Base-by-base conservation (phyloP, 495 filamentous ascomycete species). In the Neurospora tetrasperma region DNA sequence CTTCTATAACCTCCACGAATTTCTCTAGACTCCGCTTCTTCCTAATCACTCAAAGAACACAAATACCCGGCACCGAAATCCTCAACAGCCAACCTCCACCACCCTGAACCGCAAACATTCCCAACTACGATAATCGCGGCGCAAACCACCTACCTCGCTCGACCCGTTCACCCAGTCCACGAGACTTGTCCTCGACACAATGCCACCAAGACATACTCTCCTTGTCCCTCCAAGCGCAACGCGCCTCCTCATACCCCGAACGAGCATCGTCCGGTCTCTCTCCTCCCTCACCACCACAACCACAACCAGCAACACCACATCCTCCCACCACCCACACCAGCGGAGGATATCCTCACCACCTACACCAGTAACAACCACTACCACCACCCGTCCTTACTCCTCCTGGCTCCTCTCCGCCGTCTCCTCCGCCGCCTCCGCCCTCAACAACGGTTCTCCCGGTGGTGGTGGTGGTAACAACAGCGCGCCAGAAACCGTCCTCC, bases 401-500 rank as follows among this genome's bases (percentile, higher is more conserved):
- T 66, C 54, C 54, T 66, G 54, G 54, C 27, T 66, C 27, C 14
- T 66, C 54, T 66, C 54, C 27, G 54, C 54, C 54, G 54, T 66
- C 5, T 66, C 54, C 54, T 35, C 54, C 54, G 54, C 54, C 0
- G 54, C 54, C 54, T 35, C 54, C 23, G 27, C 54, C 54, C 54
- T 66, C 27, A 66, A 66, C 54, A 38, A 23, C 23, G 23, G 23
- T 23, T 23, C 23, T 23, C 23, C 23, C 23, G 23, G 23, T 23
- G 23, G 23, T 23, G 23, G 23, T 23, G 23, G 23, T 23, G 23
- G 23, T 23, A 23, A 23, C 27, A 31, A 5, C 75, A 14, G 54
- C 12, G 7, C 54, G 2, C 54, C 54, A 0, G 54, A 66, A 66
- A 66, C 54, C 54, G 88, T 84, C 75, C 88, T 98, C 74, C 86